Evolutionary conservation across 495 filamentous ascomycete species (phyloP), one percentile per base, ranked within the genome.

Genomic region (Bryoglossum gracile): DNA sequence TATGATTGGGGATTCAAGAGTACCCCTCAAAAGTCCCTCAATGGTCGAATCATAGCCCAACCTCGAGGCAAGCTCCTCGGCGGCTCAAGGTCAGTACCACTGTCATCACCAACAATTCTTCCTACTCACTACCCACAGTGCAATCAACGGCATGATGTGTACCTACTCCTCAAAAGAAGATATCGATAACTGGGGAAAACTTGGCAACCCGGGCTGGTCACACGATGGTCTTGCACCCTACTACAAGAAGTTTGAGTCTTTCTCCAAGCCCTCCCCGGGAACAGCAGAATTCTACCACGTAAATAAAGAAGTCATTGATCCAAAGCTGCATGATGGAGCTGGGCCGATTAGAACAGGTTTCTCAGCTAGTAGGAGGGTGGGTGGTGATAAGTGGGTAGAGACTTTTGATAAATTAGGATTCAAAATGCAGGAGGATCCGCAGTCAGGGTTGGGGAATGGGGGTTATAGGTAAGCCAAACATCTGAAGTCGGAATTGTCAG

Each of bases 161-260:
- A 40, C 46, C 18, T 42, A 40, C 25, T 16, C 46, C 4, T 30
- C 36, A 11, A 25, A 32, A 14, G 35, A 23, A 13, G 36, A 49
- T 33, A 28, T 49, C 14, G 46, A 49, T 21, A 40, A 16, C 23
- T 43, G 40, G 70, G 67, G 46, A 2, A 39, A 51, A 13, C 51
- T 70, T 2, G 69, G 70, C 2, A 71, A 68, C 30, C 43, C 50
- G 16, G 63, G 62, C 22, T 73, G 68, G 69, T 57, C 58, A n/a
- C 70, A 63, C 61, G 52, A 64, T 0, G 48, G 25, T 23, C 16
- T 56, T 59, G 62, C 25, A 50, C 51, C 30, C 62, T 69, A 51
- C 57, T 62, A 65, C 46, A 58, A 52, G 59, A 73, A 65, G 62
- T 28, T 32, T 25, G 32, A 21, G 18, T 38, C 22, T 8, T 48